phyloP scores from a whole-genome alignment of 1,284 basidiomycete species.

The Omphalotus olearius region DNA sequence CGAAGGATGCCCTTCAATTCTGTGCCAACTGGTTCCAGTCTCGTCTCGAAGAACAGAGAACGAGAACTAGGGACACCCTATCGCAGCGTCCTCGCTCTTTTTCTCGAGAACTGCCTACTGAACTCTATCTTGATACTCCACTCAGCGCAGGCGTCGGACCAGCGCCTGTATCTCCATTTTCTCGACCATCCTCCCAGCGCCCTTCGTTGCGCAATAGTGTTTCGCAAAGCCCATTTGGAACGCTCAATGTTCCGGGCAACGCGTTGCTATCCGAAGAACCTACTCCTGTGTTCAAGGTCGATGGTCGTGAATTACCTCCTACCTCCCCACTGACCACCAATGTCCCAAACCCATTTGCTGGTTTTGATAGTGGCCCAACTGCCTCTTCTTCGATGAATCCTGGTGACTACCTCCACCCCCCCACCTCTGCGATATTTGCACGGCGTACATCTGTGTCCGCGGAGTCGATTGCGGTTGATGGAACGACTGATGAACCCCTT shows the following conservation, averaged over 20 bases:
- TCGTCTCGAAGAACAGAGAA: conserved; percentile 79
- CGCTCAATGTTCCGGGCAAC: conserved; percentile 73
- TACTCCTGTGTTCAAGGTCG: conserved; percentile 51
- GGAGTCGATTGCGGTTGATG: conserved; percentile 90
- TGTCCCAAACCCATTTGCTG: conserved; percentile 39
- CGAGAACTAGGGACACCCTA: conserved; percentile 64
- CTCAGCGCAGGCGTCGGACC: conserved; percentile 22
- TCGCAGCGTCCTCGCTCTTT: conserved; percentile 45
- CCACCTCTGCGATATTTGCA: conserved; percentile 77
- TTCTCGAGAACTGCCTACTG: conserved; percentile 46
- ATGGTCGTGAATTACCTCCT: conserved; percentile 55
- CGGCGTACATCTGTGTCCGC: conserved; percentile 94
- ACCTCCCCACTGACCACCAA: conserved; percentile 51
- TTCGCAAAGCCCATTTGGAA: conserved; percentile 69
- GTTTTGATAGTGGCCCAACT: conserved; percentile 32
- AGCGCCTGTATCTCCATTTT: conserved; percentile 6
- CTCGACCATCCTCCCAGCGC: conserved; percentile 37
- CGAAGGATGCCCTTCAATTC: conserved; percentile 88
- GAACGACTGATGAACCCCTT: conserved; percentile 49
- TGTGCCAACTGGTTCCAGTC: conserved; percentile 95
- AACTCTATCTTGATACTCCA: conserved; percentile 57
- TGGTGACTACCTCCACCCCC: conserved; percentile 62
- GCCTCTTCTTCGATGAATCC: conserved; percentile 33
- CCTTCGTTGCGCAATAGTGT: conserved; percentile 40
- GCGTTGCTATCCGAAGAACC: conserved; percentile 54